These are phyloP conservation scores for Xylariomycetidae sp. DNA, from an alignment of 2,329 filamentous ascomycete genomes.

Conservation along the genomic window DNA sequence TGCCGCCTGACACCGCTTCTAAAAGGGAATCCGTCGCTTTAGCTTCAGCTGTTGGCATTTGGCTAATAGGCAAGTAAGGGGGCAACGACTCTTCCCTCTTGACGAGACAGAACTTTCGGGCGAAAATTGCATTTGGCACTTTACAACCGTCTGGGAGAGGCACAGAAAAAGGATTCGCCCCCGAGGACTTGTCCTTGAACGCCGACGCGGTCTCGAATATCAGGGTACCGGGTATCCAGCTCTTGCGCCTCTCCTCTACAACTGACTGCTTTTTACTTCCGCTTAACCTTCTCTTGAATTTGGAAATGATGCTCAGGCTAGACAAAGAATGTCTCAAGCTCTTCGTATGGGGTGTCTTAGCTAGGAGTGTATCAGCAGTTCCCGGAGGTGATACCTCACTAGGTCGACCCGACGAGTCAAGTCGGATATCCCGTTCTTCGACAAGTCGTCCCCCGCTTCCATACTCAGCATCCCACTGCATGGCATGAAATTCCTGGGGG, in stretches of 20 bases:
- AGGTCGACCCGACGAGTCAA: constrained; percentile 13
- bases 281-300: constrained; percentile 12
- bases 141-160: constrained; percentile 31
- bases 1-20: constrained; percentile 21
- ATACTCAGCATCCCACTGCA: constrained; percentile 33
- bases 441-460: constrained; percentile 27
- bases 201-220: constrained; percentile 15
- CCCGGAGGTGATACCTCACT: constrained; percentile 13
- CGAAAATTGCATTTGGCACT: constrained; percentile 41
- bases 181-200: constrained; percentile 13
- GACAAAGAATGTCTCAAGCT: constrained; percentile 16
- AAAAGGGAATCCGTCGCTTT: constrained; percentile 33
- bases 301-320: constrained; percentile 18
- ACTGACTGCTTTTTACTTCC: constrained; percentile 13
- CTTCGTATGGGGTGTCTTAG: constrained; percentile 10
- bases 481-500: constrained; percentile 35
- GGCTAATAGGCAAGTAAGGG: constrained; percentile 25
- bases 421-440: constrained; percentile 27
- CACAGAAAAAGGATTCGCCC: constrained; percentile 9
- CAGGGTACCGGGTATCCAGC: constrained; percentile 21
- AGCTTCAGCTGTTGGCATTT: constrained; percentile 38
- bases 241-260: constrained; percentile 20
- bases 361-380: constrained; percentile 14
- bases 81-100: constrained; percentile 28
- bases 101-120: constrained; percentile 36